Evolutionary conservation across 176 grass and related monocot species (phyloP).

Genomic region (Juncus inflexus): DNA sequence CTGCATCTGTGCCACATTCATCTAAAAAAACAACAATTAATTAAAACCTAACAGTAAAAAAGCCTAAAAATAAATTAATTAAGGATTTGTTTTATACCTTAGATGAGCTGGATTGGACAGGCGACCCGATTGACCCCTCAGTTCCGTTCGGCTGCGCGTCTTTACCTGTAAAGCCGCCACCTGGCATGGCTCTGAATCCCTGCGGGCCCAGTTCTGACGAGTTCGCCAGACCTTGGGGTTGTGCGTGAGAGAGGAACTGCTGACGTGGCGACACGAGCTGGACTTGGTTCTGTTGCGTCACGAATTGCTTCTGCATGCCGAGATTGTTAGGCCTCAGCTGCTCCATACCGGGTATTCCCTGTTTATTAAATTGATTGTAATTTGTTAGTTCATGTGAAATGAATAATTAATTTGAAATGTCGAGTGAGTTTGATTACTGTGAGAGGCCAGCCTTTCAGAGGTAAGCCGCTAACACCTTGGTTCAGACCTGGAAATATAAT

Average conservation of each 20-base stretch:
- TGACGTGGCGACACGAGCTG: conserved; percentile 80
- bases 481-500: conserved; percentile 51
- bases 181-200: conserved; percentile 50
- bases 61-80: too few species aligned
- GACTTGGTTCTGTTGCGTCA: conserved; percentile 76
- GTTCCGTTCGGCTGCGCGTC: conserved; percentile 41
- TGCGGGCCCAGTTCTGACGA: conserved; percentile 36
- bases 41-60: too few species aligned
- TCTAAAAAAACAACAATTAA: conserved; percentile 27
- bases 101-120: conserved; percentile 64
- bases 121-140: conserved; percentile 71
- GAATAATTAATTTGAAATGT: background rate
- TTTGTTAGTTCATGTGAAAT: conserved; percentile 33
- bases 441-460: conserved; percentile 95
- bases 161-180: conserved; percentile 47
- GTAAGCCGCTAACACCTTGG: conserved; percentile 83
- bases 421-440: conserved; percentile 46
- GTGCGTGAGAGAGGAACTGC: conserved; percentile 50
- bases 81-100: conserved; percentile 29
- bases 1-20: conserved; percentile 77
- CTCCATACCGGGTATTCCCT: conserved; percentile 50
- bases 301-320: conserved; percentile 72
- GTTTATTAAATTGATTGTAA: conserved; percentile 20
- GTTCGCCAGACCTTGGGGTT: conserved; percentile 55
- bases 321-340: conserved; percentile 66